Base-by-base conservation (phyloP, 2,329 filamentous ascomycete genomes). In the Byssochlamys sp. region DNA sequence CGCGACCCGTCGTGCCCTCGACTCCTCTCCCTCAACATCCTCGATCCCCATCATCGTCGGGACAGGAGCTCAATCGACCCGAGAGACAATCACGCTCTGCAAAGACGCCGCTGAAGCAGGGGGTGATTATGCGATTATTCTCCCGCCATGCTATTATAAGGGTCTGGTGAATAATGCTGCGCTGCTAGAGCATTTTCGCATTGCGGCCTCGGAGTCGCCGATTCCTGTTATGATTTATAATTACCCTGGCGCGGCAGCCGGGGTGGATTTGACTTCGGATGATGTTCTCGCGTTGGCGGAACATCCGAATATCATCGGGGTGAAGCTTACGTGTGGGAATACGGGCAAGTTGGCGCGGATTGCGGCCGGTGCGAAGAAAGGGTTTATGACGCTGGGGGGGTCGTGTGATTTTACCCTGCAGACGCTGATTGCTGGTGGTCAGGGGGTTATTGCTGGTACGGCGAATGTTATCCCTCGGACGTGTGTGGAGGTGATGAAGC, bases 391-490 rank as follows among this genome's bases (percentile, higher is more conserved):
- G 24, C 91, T 94, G 68, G 90, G 90, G 52, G 90, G 90, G 62
- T 89, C 94, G 71, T 90, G 88, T 68, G 90, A 95, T 74, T 95
- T 95, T 73, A 91, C 89, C 0, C 80, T 89, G 28, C 90, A 92
- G 75, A 92, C 89, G 0, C 81, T 91, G 3, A 81, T 87, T 60
- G 88, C 84, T 53, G 90, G 90, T 53, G 90, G 90, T 50, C 87
- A 84, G 57, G 90, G 90, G 31, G 90, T 94, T 73, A 94, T 95
- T 67, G 89, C 89, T 14, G 90, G 90, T 24, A 86, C 88, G 49
- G 90, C 89, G 60, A 95, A 95, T 69, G 85, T 95, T 58, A 84
- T 92, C 73, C 90, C 90, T 54, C 91, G 91, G 77, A 79, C 88
- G 5, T 91, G 89, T 68, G 87, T 88, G 54, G 84, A 82, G 69